Base-by-base conservation (phyloP, 805 yeast genomes). In the Candida montana region DNA sequence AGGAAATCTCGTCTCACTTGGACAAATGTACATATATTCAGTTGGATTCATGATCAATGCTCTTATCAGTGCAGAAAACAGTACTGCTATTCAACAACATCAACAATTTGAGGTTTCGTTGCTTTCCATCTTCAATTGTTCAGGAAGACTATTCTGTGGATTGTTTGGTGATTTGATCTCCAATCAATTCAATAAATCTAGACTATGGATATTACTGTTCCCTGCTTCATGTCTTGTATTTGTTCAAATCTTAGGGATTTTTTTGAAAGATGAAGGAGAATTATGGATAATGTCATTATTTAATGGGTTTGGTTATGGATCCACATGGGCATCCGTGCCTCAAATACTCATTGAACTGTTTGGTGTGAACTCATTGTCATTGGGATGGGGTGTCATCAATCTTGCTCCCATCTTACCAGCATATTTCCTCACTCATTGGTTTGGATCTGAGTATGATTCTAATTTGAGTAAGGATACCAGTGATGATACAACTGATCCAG, bases 81-180 rank as follows among this genome's bases (percentile, higher is more conserved):
- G 52, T 3, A 17, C 21, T 2, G 42, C 47, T 1, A 66, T 77
- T 26, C 83, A 75, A 52, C 59, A 61, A 34, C 69, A 76, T 42
- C 95, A 85, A 57, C 82, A 83, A 40, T 61, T 71, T 26, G 93
- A 85, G 58, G 95, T 85, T 12, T 80, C 86, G 2, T 54, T 81
- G n/a, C 60, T 85, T 5, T 83, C 91, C 2, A 53, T 81, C 13
- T 72, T 81, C 23, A 82, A 84, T 49, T 84, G 84, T 52, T 50
- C 63, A 0, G 95, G 91, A 2, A 65, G 95, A 40, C 59, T 85
- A 6, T 41, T 69, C 2, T 73, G 85, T 30, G 95, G 95, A 0
- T 55, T 77, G 1, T 43, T 73, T 32, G 83, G 89, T 4, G 95
- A 84, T 55, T 54, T 72, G n/a, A 59, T 81, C 24, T 62, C 72